These are phyloP conservation scores for Protomyces macrosporus DNA, from an alignment of 1,139 yeast genomes.

Conservation along the genomic window DNA sequence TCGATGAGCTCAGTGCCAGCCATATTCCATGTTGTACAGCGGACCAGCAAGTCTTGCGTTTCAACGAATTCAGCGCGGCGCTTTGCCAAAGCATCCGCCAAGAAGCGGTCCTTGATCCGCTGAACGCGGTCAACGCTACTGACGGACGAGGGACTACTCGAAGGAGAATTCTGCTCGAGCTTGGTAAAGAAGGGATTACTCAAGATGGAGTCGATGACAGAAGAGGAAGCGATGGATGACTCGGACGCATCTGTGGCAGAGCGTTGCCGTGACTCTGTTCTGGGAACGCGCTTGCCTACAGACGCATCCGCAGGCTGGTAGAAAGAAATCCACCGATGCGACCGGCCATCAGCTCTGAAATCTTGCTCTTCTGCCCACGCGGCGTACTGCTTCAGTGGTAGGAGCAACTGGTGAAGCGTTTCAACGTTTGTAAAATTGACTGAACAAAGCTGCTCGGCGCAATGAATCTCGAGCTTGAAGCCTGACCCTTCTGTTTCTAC, in stretches of 20 bases:
- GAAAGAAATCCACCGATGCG: constrained; percentile 7
- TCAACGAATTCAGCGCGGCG: constrained; percentile 3
- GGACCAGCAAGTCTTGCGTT: neutral
- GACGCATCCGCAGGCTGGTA: neutral
- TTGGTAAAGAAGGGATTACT: neutral
- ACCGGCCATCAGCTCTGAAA: neutral
- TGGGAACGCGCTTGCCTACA: neutral
- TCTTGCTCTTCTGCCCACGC: constrained; percentile 11
- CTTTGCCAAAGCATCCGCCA: neutral
- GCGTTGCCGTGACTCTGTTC: neutral
- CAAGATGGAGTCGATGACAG: neutral
- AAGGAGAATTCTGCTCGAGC: too few species aligned
- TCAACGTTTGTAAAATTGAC: neutral
- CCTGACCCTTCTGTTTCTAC: neutral
- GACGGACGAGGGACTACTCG: neutral
- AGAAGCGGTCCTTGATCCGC: constrained; percentile 1
- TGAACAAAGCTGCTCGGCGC: neutral
- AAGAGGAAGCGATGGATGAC: neutral
- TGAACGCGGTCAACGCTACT: neutral
- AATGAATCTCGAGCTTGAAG: neutral
- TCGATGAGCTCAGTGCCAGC: constrained; percentile 20
- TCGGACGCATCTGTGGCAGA: neutral
- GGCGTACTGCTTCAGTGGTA: neutral
- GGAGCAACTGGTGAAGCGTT: constrained; percentile 2
- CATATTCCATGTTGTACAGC: constrained; percentile 23